These are phyloP conservation scores for Escovopsis sp. DNA, from an alignment of 2,329 filamentous ascomycete genomes.

Conservation along the genomic window DNA sequence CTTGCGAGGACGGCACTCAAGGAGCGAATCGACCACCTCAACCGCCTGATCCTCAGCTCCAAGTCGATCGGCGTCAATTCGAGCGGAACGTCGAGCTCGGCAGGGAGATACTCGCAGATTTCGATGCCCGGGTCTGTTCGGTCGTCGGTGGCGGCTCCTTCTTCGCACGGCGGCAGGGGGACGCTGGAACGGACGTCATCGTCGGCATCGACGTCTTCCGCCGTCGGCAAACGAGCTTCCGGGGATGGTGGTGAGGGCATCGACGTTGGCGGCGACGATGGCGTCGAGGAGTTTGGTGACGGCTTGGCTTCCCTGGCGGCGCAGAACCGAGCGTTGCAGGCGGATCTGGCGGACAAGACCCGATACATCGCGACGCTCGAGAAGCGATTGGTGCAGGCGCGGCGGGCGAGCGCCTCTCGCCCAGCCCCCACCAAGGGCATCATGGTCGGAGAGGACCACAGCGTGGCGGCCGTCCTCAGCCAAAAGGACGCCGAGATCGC, in stretches of 20 bases:
- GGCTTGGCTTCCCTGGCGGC: constrained; percentile 66
- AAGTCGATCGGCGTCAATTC: constrained; percentile 90
- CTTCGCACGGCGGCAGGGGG: constrained; percentile 34
- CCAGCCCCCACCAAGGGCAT: constrained; percentile 55
- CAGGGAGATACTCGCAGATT: constrained; percentile 49
- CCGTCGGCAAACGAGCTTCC: constrained; percentile 26
- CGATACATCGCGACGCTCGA: constrained; percentile 91
- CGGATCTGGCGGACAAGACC: constrained; percentile 94
- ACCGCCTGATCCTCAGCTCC: constrained; percentile 85
- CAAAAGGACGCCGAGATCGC: constrained; percentile 91
- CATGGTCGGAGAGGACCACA: constrained; percentile 66
- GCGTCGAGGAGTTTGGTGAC: constrained; percentile 69
- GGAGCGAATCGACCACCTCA: constrained; percentile 93
- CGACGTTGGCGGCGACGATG: constrained; percentile 48
- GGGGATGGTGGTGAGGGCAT: constrained; percentile 23
- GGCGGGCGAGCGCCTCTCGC: constrained; percentile 77
- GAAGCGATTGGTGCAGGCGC: constrained; percentile 78
- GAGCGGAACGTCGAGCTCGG: constrained; percentile 54
- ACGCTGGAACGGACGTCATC: constrained; percentile 51
- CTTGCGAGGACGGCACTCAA: constrained; percentile 89
- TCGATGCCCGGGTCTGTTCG: constrained; percentile 43
- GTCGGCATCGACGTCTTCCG: constrained; percentile 47
- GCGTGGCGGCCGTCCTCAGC: constrained; percentile 54
- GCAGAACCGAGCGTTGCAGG: constrained; percentile 84
- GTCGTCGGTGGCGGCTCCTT: constrained; percentile 49